Base-by-base conservation (phyloP, 2,329 filamentous ascomycete genomes). In the Fusarium transvaalense region DNA sequence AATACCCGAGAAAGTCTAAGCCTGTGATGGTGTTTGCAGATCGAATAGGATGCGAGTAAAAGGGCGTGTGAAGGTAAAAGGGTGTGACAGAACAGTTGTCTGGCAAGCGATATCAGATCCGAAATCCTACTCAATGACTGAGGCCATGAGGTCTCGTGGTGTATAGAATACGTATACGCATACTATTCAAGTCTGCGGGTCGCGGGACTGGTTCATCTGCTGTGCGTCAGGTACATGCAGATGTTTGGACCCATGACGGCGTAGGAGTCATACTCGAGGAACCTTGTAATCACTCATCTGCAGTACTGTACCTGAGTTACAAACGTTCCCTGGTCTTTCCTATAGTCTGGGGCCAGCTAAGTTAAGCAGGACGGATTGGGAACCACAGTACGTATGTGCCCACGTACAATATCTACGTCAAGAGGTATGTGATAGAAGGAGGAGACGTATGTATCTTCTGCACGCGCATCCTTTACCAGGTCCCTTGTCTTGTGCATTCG, bases 331-430 rank as follows among this genome's bases (percentile, higher is more conserved):
- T 38, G 42, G 42, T 35, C 31, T 51, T 39, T 13, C 32, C 47
- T 25, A 29, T 51, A 51, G 34, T 39, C 47, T 51, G 15, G 47
- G 47, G 25, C 47, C 17, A 38, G 35, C 51, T 37, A 55, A 55
- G 38, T 52, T 50, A 54, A 61, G 32, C 31, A 57, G 35, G 43
- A 45, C 61, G 34, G 25, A 48, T 38, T 46, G 48, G 51, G 39
- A 48, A 50, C 34, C 47, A 35, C 47, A 39, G 32, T 68, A 68
- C 71, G 71, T 73, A 59, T 45, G 71, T 51, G 69, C 46, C 59
- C 50, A 71, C 71, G 71, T 73, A 70, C 61, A 72, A 59, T 39
- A 53, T 48, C 56, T 64, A 71, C 60, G 69, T 72, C 58, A 68
- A 64, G 32, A 34, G 39, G n/a, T 47, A 19, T 42, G 14, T 47